Conservation (phyloP, 306 rosid species). For the Prunus padus region DNA sequence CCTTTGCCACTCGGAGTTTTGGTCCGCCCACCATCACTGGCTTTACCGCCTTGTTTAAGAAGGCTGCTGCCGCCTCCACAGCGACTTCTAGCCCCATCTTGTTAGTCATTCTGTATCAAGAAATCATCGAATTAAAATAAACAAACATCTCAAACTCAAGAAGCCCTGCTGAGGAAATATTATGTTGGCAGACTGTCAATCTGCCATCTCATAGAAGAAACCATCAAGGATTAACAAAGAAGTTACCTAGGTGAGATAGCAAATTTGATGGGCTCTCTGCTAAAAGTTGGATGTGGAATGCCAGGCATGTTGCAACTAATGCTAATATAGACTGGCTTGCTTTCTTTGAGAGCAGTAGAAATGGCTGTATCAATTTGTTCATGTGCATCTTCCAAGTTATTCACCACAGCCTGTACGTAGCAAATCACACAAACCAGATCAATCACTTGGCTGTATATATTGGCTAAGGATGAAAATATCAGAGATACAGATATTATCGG, state of each 20-base stretch:
- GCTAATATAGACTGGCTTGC: slow-evolving; percentile 51
- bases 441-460: background rate
- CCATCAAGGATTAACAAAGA: background rate
- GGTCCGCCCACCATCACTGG: slow-evolving; percentile 51
- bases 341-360: slow-evolving; percentile 42
- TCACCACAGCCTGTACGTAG: slow-evolving; percentile 46
- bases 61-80: slow-evolving; percentile 39
- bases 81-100: slow-evolving; percentile 43
- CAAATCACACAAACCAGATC: background rate
- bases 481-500: too few species aligned
- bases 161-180: background rate
- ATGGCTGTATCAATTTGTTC: slow-evolving; percentile 42
- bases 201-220: background rate
- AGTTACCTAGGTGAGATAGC: slow-evolving; percentile 38
- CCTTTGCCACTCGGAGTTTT: slow-evolving; percentile 43
- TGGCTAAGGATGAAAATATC: too few species aligned
- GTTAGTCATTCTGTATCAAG: slow-evolving; percentile 37
- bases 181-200: background rate
- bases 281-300: slow-evolving; percentile 41
- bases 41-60: slow-evolving; percentile 48
- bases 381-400: slow-evolving; percentile 45
- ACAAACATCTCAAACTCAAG: background rate
- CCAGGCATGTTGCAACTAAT: slow-evolving; percentile 45
- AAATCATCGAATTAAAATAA: background rate
- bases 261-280: slow-evolving; percentile 46